These are phyloP conservation scores for Lachancea sp. DNA, from an alignment of 805 yeast genomes.

Conservation along the genomic window DNA sequence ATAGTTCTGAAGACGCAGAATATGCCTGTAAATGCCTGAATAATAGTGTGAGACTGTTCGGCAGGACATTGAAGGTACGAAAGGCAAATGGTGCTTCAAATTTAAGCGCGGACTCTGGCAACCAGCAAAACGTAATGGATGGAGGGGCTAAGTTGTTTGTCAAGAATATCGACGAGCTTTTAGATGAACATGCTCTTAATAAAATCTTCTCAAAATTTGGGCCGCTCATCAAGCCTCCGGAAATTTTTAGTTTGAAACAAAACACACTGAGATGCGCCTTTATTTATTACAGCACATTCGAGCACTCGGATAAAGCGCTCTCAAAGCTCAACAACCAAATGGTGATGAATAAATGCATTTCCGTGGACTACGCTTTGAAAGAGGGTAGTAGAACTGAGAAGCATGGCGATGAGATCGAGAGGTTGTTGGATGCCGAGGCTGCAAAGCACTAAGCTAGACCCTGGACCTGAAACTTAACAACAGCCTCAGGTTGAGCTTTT, in stretches of 20 bases:
- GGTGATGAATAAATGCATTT: conserved; percentile 58
- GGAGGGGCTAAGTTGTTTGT: conserved; percentile 66
- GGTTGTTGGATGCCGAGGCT: conserved; percentile 63
- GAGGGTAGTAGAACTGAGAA: conserved; percentile 43
- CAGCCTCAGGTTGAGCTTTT: not conserved
- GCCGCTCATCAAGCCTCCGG: conserved; percentile 43
- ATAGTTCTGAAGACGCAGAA: conserved; percentile 52
- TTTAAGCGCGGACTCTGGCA: conserved; percentile 13
- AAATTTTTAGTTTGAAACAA: conserved; percentile 40
- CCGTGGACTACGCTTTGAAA: conserved; percentile 67
- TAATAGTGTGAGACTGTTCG: conserved; percentile 50
- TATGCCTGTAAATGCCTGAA: conserved; percentile 57
- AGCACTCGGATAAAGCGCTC: conserved; percentile 65
- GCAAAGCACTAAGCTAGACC: conserved; percentile 32
- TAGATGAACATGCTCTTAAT: conserved; percentile 50
- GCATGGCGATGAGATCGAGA: conserved; percentile 78
- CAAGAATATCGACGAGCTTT: conserved; percentile 59
- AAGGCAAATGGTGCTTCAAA: conserved; percentile 35
- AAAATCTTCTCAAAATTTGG: conserved; percentile 64
- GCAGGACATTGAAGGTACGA: conserved; percentile 53
- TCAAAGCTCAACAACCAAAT: conserved; percentile 59
- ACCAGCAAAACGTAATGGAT: conserved; percentile 26
- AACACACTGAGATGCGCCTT: conserved; percentile 53
- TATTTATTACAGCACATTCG: conserved; percentile 57
- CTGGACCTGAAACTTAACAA: not conserved